Percentiles rank a stretch among this genome's conserved stretches.
Conservation (phyloP, 805 yeast species). For the Ogataea nonfermentans region DNA sequence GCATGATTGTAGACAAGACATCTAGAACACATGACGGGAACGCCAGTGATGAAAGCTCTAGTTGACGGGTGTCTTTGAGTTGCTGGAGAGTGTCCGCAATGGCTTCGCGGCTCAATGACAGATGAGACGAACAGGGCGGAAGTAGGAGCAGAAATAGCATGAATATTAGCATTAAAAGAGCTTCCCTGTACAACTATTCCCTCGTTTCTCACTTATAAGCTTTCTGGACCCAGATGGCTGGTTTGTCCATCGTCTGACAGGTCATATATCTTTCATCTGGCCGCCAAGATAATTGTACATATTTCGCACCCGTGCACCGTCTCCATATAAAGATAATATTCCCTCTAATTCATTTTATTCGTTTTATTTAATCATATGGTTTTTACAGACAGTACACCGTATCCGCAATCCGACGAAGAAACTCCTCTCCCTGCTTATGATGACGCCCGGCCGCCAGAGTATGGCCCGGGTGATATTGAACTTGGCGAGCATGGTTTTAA, state of each 20-base stretch:
- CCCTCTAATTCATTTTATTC: too few relatives aligned
- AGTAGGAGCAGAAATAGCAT: neutral
- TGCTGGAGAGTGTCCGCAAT: slow-evolving; percentile 14
- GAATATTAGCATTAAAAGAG: neutral
- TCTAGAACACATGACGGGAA: slow-evolving; percentile 19
- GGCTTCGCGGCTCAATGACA: slow-evolving; percentile 3
- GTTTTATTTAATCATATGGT: too few relatives aligned
- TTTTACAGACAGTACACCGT: neutral
- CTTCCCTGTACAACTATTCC: too few relatives aligned
- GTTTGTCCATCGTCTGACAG: neutral
- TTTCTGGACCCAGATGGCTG: slow-evolving; percentile 6
- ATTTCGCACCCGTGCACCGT: neutral
- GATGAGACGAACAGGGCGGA: neutral
- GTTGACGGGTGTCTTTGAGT: slow-evolving; percentile 8
- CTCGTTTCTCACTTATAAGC: neutral
- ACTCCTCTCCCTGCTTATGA: slow-evolving; percentile 1
- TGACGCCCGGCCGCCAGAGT: slow-evolving; percentile 8
- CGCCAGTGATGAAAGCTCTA: slow-evolving; percentile 2
- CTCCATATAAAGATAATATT: too few relatives aligned
- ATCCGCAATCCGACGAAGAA: neutral
- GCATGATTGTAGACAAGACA: slow-evolving; percentile 14
- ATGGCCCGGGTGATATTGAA: slow-evolving; percentile 6
- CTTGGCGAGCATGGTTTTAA: slow-evolving; percentile 1
- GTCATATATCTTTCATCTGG: neutral
- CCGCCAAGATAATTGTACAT: neutral